Base-by-base conservation (phyloP, 2,329 filamentous ascomycete genomes). In the Venturia oleaginea region DNA sequence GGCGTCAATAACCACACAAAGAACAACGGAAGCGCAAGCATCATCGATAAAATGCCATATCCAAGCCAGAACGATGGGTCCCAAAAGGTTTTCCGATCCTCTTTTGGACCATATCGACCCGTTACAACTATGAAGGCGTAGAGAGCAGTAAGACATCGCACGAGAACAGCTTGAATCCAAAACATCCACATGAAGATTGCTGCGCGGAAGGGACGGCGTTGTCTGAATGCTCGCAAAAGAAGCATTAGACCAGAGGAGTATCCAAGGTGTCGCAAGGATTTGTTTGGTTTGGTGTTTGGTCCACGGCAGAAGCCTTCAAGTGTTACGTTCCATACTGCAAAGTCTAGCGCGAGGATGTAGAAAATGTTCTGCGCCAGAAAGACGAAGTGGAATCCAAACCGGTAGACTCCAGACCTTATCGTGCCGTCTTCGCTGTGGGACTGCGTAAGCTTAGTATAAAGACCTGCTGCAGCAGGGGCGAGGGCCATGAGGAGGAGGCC, bases 101-200 rank as follows among this genome's bases (percentile, higher is more conserved):
- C 32, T 40, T 61, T 19, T 8, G 59, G 30, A 42, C 59, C 24
- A 24, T 61, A 61, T 7, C 59, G 37, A 30, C 30, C 30, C 2
- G 27, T n/a, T 2, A 61, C 59, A 2, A 43, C 34, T 13, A 27
- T 27, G 27, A 42, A 46, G 8, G 59, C 37, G 34, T 61, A 61
- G n/a, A 61, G 42, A 32, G 34, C 34, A 13, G 59, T 61, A 15
- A 37, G 43, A 13, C 37, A 61, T 17, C 59, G 59, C 3, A 61
- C 59, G 8, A 61, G 37, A 30, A 61, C 37, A 2, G 59, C 59
- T 61, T 61, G 59, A 15, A 61, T 10, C 59, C 59, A 61, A 27
- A 61, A 61, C 59, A 61, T 40, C 37, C 59, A 61, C 59, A 61
- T 61, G 34, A 61, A 61, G 34, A 61, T 61, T 19, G 42, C 37